A percentile compares a stretch with the other conserved stretches of the same genome.
phyloP scores from a whole-genome alignment of 2,329 filamentous ascomycete species.

The Kalmusia sp. region DNA sequence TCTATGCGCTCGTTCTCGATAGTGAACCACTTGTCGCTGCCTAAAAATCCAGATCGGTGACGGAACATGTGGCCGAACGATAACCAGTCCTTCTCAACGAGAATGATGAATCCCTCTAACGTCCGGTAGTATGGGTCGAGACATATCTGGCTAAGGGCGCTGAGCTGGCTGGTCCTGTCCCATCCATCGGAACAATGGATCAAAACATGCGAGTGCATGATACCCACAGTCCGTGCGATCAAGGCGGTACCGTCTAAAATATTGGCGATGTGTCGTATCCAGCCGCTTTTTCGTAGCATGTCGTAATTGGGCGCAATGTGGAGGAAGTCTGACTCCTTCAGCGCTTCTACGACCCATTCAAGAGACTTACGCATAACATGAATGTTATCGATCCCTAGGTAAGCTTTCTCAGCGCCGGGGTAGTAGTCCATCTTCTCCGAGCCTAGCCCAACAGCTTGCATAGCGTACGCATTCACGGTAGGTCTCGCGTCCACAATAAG shows the following conservation, averaged over 20 bases:
- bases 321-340: slow-evolving; percentile 92
- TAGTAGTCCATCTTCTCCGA: slow-evolving; percentile 99
- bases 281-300: slow-evolving; percentile 80
- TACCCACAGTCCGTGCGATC: slow-evolving; percentile 86
- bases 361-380: slow-evolving; percentile 96
- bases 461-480: slow-evolving; percentile 91
- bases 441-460: slow-evolving; percentile 90
- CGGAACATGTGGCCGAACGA: slow-evolving; percentile 98
- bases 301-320: slow-evolving; percentile 83
- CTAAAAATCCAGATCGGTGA: slow-evolving; percentile 85
- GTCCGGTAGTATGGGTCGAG: slow-evolving; percentile 96
- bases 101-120: slow-evolving; percentile 89
- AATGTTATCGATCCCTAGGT: slow-evolving; percentile 96
- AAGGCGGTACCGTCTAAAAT: slow-evolving; percentile 84
- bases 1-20: slow-evolving; percentile 81
- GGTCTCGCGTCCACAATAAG: slow-evolving; percentile 95
- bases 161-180: slow-evolving; percentile 96
- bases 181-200: slow-evolving; percentile 99
- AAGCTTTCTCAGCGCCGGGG: slow-evolving; percentile 87
- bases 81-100: slow-evolving; percentile 97
- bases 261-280: slow-evolving; percentile 87
- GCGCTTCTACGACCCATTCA: slow-evolving; percentile 82
- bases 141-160: slow-evolving; percentile 89
- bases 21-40: slow-evolving; percentile 92
- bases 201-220: slow-evolving; percentile 91